Evolutionary conservation across 768 basidiomycete genomes (phyloP), one percentile per base, ranked within the genome.

Genomic region (Boletales sp.): DNA sequence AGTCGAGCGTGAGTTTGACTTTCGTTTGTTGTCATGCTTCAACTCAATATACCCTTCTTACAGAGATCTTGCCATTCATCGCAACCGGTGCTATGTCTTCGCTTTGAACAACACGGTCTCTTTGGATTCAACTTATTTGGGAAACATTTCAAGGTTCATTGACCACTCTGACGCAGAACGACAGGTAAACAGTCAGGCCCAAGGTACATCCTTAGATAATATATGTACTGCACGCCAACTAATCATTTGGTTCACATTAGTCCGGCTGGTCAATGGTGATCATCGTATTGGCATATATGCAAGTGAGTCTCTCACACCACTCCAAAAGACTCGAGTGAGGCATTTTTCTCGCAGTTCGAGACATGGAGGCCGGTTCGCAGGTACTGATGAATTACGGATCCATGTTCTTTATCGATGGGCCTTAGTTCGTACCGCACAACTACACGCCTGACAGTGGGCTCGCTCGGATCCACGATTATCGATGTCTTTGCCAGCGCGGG

Each of bases 121-220:
- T 8, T 57, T 87, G n/a, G 87, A 90, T 60, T 70, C 79, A 30
- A 64, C 74, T 15, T 72, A 69, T 33, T 75, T 70, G 1, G 86
- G 84, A 5, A 88, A 88, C 50, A 71, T 74, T 36, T 72, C 84
- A n/a, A 73, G 86, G 13, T 88, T 81, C 56, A 80, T 89, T 46
- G 86, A 90, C 57, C 87, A 90, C 70, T 18, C 56, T 41, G 42
- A 50, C 51, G 44, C 54, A 40, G 15, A 61, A 68, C 4, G 36
- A 14, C 55, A 32, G 19, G 55, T 47, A 12, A 87, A 84, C 57
- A 79, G 77, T 51, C 44, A 52, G 1, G 80, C 81, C 0, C 57
- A 50, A 48, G 72, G 83, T 83, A 55, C 25, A 72, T 60, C 17
- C 9, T 14, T 33, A n/a, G n/a, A n/a, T n/a, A n/a, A n/a, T n/a